Evolutionary conservation across 352 stramenopile species (phyloP).

Genomic region (Hyaloperonospora brassicae): DNA sequence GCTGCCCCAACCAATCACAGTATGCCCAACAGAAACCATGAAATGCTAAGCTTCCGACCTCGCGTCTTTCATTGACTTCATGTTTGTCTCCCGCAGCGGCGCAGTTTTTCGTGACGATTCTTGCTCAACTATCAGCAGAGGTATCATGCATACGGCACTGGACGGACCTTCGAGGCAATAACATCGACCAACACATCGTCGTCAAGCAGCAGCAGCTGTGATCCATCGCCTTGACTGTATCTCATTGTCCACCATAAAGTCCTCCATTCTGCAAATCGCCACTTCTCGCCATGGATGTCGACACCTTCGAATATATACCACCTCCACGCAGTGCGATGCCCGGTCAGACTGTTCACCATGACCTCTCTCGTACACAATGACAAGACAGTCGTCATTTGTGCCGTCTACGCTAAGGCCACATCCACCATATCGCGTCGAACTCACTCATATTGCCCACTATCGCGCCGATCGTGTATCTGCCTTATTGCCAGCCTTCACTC

Average conservation of each 20-base stretch:
- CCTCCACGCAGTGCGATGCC: no score
- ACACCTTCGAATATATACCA: no score
- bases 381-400: slow-evolving; percentile 8
- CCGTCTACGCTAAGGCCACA: background rate
- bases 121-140: no score
- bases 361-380: background rate
- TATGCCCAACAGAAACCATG: no score
- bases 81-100: no score
- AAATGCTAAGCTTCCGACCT: no score
- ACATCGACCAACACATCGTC: slow-evolving; percentile 7
- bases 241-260: slow-evolving; percentile 3
- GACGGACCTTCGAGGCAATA: background rate
- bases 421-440: background rate
- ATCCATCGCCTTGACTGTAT: background rate
- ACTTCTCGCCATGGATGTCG: background rate
- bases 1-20: no score
- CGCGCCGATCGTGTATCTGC: slow-evolving; percentile 3
- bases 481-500: slow-evolving; percentile 8
- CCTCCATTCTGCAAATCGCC: background rate
- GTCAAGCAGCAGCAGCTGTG: slow-evolving; percentile 9
- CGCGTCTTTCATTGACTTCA: no score
- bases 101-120: no score
- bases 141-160: no score
- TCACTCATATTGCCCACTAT: slow-evolving; percentile 3
- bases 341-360: background rate